These are phyloP conservation scores for Mycena vitilis DNA, from an alignment of 768 basidiomycete species.

Conservation along the genomic window DNA sequence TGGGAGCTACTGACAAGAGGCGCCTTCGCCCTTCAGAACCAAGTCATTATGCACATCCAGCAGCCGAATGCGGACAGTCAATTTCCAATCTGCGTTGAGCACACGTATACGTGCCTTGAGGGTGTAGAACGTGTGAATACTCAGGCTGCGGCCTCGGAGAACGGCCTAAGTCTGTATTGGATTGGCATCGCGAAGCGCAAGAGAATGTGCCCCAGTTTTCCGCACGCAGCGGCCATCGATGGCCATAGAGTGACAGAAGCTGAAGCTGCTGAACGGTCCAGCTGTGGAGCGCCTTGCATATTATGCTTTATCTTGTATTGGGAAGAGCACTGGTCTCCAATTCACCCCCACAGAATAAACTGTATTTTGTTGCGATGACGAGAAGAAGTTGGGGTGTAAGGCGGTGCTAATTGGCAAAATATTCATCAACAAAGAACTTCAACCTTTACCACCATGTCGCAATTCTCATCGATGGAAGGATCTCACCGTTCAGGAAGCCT, in stretches of 20 bases:
- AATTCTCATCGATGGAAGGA: slow-evolving; percentile 26
- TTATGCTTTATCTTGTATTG: neutral
- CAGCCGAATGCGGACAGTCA: slow-evolving; percentile 8
- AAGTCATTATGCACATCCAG: neutral
- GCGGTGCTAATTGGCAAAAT: neutral
- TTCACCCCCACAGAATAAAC: no score
- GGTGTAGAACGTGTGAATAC: neutral
- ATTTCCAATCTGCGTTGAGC: neutral
- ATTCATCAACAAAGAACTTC: slow-evolving; percentile 6
- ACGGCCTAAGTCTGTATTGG: neutral
- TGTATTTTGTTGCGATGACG: neutral
- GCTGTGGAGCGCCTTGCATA: neutral
- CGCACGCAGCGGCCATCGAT: slow-evolving; percentile 12
- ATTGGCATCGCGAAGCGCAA: slow-evolving; percentile 18
- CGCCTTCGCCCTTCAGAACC: no score
- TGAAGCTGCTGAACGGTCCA: neutral
- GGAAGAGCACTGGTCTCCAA: no score
- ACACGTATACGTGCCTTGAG: neutral
- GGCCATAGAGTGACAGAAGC: neutral
- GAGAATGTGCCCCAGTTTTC: neutral
- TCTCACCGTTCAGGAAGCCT: slow-evolving; percentile 3
- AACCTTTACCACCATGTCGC: slow-evolving; percentile 3
- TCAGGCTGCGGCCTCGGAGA: slow-evolving; percentile 1
- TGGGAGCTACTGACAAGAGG: neutral
- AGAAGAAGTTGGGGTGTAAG: neutral